Base-by-base conservation (phyloP, 2,329 filamentous ascomycete species). In the Penicillium sp. region DNA sequence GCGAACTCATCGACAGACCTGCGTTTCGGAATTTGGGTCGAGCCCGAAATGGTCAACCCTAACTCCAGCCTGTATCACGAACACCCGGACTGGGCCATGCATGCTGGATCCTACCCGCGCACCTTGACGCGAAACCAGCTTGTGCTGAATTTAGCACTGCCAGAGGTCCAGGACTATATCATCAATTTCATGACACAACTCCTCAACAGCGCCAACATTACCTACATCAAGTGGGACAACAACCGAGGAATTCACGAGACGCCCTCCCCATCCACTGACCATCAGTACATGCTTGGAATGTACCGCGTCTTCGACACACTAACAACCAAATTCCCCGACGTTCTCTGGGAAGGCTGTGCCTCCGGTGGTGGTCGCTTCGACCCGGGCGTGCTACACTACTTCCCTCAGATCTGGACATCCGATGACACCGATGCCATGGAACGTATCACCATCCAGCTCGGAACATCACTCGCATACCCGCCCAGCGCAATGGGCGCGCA, bases 211-310 rank as follows among this genome's bases (percentile, higher is more conserved):
- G 74, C 75, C 0, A 68, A 77, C 20, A 77, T 85, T 38, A 65
- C 67, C 8, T 85, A 85, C 50, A 74, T 85, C 50, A 85, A 85
- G 54, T 85, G 81, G 82, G 82, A 85, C 53, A 82, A 84, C 63
- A 85, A 85, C 64, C 71, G 82, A 4, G 81, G 75, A 1, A 80
- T 84, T 36, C 79, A 84, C 57, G 81, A 85, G 62, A 74, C 73
- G 37, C 67, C 79, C 0, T 72, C 70, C 0, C 79, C 81, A 0
- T 70, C 73, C 0, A 75, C 73, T 6, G 68, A 76, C 54, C 80
- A 85, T 59, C 65, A 70, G 1, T 84, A 85, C 62, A 83, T 85
- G 56, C 68, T 85, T 0, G 82, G 82, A 3, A 63, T 85, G 42
- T 85, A 85, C 61, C 75, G 68, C 40, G 79, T 85, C 6, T 79